Conservation (phyloP, 2,329 filamentous ascomycete genomes). For the Nemania bipapillata region DNA sequence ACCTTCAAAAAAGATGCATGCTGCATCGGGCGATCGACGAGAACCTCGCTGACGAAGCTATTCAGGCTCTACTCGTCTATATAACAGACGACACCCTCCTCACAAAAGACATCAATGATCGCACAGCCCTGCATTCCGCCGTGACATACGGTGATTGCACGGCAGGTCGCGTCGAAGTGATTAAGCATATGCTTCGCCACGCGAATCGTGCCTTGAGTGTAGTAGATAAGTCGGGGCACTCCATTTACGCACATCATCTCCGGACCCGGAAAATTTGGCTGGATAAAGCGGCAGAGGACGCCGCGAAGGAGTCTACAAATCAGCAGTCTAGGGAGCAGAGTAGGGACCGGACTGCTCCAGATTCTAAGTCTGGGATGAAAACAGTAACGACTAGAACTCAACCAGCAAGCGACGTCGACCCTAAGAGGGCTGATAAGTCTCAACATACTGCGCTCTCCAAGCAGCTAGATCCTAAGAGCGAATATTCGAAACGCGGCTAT, state of each 20-base stretch:
- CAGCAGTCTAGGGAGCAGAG: too few species aligned
- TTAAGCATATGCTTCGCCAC: conserved; percentile 10
- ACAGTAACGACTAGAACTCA: not conserved
- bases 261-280: not conserved
- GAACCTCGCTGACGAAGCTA: conserved; percentile 2
- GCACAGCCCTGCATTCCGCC: not conserved
- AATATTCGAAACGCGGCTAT: not conserved
- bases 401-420: not conserved
- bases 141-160: conserved; percentile 13
- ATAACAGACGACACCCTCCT: conserved; percentile 1
- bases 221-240: not conserved
- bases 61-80: conserved; percentile 2
- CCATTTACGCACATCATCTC: conserved; percentile 12
- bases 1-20: not conserved
- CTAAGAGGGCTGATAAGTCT: not conserved
- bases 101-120: not conserved
- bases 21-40: conserved; percentile 3
- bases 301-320: not conserved
- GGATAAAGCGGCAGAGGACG: not conserved
- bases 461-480: not conserved
- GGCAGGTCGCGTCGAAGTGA: not conserved
- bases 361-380: not conserved
- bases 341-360: too few species aligned
- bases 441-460: too few species aligned
- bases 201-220: not conserved